A percentile compares a stretch with the other conserved stretches of the same genome.
Evolutionary conservation across 2,329 filamentous ascomycete species (phyloP).

Genomic region (Coniochaeta ligniaria): DNA sequence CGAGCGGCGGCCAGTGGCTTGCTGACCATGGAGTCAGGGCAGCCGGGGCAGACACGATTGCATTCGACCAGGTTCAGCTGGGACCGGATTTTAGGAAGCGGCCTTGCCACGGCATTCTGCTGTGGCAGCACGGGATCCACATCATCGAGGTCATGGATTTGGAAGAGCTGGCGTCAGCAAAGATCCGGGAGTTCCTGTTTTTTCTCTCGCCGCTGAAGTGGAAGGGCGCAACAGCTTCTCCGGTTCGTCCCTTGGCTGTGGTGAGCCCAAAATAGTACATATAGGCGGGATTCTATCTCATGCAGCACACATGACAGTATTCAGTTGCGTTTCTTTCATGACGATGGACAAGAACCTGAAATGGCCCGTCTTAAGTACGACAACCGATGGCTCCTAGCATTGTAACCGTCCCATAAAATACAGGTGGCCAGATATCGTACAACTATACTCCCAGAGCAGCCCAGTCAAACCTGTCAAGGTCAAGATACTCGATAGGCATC

Average conservation of each 20-base stretch:
- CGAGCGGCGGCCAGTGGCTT: neutral
- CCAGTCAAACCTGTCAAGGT: conserved; percentile 1
- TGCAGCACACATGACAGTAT: too few species aligned
- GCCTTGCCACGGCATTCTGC: neutral
- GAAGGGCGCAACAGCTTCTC: neutral
- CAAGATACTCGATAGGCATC: neutral
- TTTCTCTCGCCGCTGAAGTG: neutral
- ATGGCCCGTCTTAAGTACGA: too few species aligned
- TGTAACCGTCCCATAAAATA: too few species aligned
- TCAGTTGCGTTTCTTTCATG: too few species aligned
- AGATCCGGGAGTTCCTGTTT: neutral
- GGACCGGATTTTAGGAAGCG: neutral
- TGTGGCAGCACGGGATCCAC: neutral
- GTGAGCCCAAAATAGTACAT: neutral
- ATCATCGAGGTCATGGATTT: conserved; percentile 1
- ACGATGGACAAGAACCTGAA: too few species aligned
- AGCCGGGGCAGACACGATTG: neutral
- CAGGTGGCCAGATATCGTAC: too few species aligned
- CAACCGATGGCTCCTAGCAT: too few species aligned
- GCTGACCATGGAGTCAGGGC: neutral
- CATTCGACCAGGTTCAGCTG: neutral
- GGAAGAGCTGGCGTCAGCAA: neutral
- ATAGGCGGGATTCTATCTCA: too few species aligned
- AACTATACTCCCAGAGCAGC: neutral
- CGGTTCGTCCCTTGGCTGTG: neutral